Base-by-base conservation (phyloP, 78 protist species). In the Cyanophora paradoxa region DNA sequence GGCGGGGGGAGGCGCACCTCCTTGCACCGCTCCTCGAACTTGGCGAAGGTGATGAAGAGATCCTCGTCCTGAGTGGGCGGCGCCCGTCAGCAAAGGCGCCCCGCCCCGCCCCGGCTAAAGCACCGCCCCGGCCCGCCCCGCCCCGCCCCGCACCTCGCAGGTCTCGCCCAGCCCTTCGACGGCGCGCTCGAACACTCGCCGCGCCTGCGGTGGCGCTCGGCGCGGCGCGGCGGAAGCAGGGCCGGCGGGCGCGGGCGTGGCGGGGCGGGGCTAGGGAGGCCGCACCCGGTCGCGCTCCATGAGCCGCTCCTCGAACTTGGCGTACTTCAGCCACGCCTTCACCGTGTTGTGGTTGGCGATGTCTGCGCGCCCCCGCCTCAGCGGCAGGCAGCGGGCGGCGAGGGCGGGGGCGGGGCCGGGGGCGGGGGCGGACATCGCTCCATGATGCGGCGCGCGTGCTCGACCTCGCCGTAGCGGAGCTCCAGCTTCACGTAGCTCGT, bases 1-100 rank as follows among this genome's bases (percentile, higher is more conserved):
- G 54, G 61, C 31, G 58, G 30, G 37, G n/a, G 61, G n/a, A 30
- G 2, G 93, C 98, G 63, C 85, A 89, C 81, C 83, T 92, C 92
- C 36, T 73, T 56, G 30, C 46, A 64, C 16, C 58, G 56, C 71
- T 84, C 93, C 44, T 93, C 98, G 67, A 94, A 93, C 70, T 87
- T 42, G 8, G 97, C 99, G 79, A 95, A 96, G 41, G 92, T 85
- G 20, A 86, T 36, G 66, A 81, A 91, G 6, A 95, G 50, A 42
- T 81, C 36, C 76, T 86, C 93, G 24, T 63, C 72, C 34, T 3
- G 19, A 44, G 79, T 13, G 48, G 13, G 17, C 41, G 8, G 39
- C 20, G 13, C 48, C 52, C 31, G n/a, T n/a, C n/a, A n/a, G n/a
- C n/a, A n/a, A n/a, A n/a, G n/a, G n/a, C n/a, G n/a, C n/a, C n/a